Evolutionary conservation across 179 eudicot species (phyloP), one percentile per base, ranked within the genome.

Genomic region (Camellia oleifera): DNA sequence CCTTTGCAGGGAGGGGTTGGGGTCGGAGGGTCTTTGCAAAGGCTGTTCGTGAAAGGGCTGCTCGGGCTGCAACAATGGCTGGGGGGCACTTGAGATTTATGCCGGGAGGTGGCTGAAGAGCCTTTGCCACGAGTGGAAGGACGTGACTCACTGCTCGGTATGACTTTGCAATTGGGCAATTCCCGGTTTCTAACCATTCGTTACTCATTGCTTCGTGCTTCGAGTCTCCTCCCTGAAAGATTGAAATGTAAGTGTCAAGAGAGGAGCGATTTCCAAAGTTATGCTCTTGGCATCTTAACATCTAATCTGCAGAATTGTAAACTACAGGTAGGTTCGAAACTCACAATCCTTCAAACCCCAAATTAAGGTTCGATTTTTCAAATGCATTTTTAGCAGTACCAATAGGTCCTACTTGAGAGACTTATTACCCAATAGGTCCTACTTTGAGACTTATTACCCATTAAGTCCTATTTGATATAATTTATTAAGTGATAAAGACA

Each of bases 81-180:
- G 88, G 92, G 2, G 99, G 99, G 83, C 99, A 95, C 74, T 82
- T 81, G 58, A 82, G 46, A 20, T 90, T 92, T 57, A 94, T 81
- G 23, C 98, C 98, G 9, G 97, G 83, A 14, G 99, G 97, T 53
- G 92, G 99, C 88, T 90, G 89, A 45, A 95, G 77, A 69, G 89
- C 96, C 78, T 95, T 92, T 54, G 99, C 99, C 54, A 95, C 95
- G 4, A 95, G 88, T 1, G 99, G 99, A 52, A 95, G 81, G 78
- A 94, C 94, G 54, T 88, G 71, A 60, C 97, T 89, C 15, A 95
- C 95, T 14, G 99, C 94, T 76, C 97, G 86, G 81, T 87, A 95
- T 14, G 98, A 95, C 83, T 91, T 95, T 56, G 98, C 98, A n/a
- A 95, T 90, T 1, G 99, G 99, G 81, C 99, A 95, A 78, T 88